Evolutionary conservation across 1,139 yeast genomes (phyloP), one percentile per base, ranked within the genome.

Genomic region (Barnettozyma hawaiiensis): DNA sequence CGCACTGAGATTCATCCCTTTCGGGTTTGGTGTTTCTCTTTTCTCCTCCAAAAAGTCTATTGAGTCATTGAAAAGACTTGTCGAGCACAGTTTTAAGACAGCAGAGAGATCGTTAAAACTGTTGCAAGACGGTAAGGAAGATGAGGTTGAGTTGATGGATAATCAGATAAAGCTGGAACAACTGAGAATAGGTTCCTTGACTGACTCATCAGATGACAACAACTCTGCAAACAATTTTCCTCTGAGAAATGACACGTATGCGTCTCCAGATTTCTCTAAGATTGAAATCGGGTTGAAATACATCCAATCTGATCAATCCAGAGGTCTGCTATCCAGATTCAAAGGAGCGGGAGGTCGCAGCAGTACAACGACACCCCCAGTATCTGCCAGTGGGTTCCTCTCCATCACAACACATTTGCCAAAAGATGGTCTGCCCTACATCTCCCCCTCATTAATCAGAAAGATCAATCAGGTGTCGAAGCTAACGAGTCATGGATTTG

Each of bases 1-100:
- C 40, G 54, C 58, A 29, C 43, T 65, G 6, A 56, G 69, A 47
- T 59, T 65, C 24, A 61, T 65, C 36, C 69, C 70, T 6, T 65
- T 63, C 50, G 65, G 65, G 9, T 60, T 65, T 39, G 52, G 47
- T 40, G 52, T 49, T 8, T 49, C 55, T 3, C 43, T 54, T 18
- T 53, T 54, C 37, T 48, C 54, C 5, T 49, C 55, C 0, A 43
- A 42, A 23, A 37, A 19, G 5, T 31, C 49, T 0, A 21, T 52
- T 14, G 35, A 37, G 2, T 26, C 32, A 4, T 22, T 55, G 35
- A 49, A 47, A 22, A 36, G 35, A 10, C 31, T 42, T 2, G 36
- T 54, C 24, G 50, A 47, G 28, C 44, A 48, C 12, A 41, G 48
- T 20, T 37, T 53, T 9, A 36, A 44, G 16, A 45, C 47, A 28